These are phyloP conservation scores for Leccinum arenicola DNA, from an alignment of 768 basidiomycete genomes.

Conservation along the genomic window DNA sequence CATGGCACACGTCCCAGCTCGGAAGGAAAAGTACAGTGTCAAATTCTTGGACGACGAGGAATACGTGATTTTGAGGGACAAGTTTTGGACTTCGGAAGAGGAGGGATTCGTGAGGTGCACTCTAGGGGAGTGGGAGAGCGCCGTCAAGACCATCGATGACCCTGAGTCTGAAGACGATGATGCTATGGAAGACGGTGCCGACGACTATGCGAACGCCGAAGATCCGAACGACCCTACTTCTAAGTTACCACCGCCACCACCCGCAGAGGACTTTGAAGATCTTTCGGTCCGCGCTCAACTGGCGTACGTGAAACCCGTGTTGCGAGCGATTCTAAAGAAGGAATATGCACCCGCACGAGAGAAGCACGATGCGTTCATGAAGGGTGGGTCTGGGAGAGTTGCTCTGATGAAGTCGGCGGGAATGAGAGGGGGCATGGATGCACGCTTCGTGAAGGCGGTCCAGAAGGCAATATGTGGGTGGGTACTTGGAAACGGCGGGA, in stretches of 20 bases:
- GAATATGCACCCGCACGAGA: slow-evolving; percentile 50
- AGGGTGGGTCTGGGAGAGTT: slow-evolving; percentile 49
- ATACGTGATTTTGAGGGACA: slow-evolving; percentile 41
- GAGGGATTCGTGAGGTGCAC: slow-evolving; percentile 62
- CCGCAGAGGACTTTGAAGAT: slow-evolving; percentile 46
- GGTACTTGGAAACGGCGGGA: slow-evolving; percentile 22
- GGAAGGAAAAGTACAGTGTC: slow-evolving; percentile 50
- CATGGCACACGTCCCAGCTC: slow-evolving; percentile 41
- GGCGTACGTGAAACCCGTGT: slow-evolving; percentile 60
- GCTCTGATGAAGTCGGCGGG: slow-evolving; percentile 31
- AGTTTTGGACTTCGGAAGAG: slow-evolving; percentile 59
- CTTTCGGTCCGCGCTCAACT: slow-evolving; percentile 59
- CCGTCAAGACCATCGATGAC: slow-evolving; percentile 28
- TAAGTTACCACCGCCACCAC: slow-evolving; percentile 36
- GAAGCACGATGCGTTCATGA: slow-evolving; percentile 55
- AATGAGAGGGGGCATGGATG: slow-evolving; percentile 37
- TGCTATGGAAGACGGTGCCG: slow-evolving; percentile 21
- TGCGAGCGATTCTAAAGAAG: slow-evolving; percentile 56
- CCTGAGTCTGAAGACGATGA: slow-evolving; percentile 29
- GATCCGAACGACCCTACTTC: slow-evolving; percentile 6
- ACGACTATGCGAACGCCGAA: slow-evolving; percentile 36
- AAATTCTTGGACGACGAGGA: slow-evolving; percentile 55
- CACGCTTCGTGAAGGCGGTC: slow-evolving; percentile 37
- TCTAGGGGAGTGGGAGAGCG: slow-evolving; percentile 57
- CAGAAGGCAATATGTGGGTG: slow-evolving; percentile 29